Base-by-base conservation (phyloP, 495 filamentous ascomycete species). In the Penicillium chermesinum region DNA sequence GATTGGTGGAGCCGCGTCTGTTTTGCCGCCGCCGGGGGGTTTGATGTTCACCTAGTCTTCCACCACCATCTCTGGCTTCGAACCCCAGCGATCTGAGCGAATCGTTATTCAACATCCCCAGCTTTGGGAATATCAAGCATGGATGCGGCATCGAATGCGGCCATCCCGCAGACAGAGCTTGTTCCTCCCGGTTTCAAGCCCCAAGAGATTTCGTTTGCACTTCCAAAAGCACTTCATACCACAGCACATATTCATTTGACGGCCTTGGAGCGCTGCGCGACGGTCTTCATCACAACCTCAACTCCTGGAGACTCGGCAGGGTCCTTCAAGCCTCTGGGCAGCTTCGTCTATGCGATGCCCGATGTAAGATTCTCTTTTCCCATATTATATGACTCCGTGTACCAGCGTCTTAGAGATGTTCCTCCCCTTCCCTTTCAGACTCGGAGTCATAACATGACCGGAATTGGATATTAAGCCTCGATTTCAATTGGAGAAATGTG, bases 321-420 rank as follows among this genome's bases (percentile, higher is more conserved):
- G 12, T 60, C 62, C 2, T 35, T 64, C 16, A 72, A 71, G 50
- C 64, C 70, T 14, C 66, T 76, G 66, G 72, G 72, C 7, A 91
- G 87, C 48, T 93, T 97, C 62, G 86, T 97, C 37, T 96, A 95
- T 64, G 86, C 93, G 16, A 79, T 96, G 63, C 91, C 91, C 19
- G 85, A 94, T 69, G 90, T 95, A 69, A 58, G 79, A 70, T 25
- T n/a, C 21, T 9, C 16, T n/a, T n/a, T n/a, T n/a, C n/a, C n/a
- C n/a, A n/a, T n/a, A n/a, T n/a, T n/a, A n/a, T n/a, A n/a, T n/a
- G n/a, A n/a, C n/a, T n/a, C n/a, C n/a, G n/a, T n/a, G n/a, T n/a
- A n/a, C n/a, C n/a, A n/a, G n/a, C 15, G 7, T 16, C 17, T n/a
- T 46, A 10, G 3, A 22, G n/a, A 5, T 38, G 21, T 38, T 21